Evolutionary conservation across 2,329 filamentous ascomycete genomes (phyloP).

Genomic region (Camillea tinctor): DNA sequence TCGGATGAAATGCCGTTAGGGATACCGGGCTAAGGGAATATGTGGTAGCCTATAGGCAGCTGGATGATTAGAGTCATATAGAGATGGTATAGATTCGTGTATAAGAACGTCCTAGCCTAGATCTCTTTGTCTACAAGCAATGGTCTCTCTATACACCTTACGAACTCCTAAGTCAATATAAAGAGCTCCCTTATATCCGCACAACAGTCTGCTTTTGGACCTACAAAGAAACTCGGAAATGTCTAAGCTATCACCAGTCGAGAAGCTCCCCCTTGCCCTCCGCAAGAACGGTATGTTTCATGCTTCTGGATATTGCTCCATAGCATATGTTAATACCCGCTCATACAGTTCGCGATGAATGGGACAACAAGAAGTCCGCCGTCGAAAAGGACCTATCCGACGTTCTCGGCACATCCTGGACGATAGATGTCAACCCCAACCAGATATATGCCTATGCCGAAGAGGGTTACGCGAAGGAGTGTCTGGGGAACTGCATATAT

Average conservation of each 20-base stretch:
- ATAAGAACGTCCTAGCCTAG: too few relatives aligned
- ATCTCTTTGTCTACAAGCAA: too few relatives aligned
- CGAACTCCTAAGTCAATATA: too few relatives aligned
- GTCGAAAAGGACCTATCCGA: conserved; percentile 44
- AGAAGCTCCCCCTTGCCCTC: conserved; percentile 49
- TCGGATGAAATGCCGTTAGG: too few relatives aligned
- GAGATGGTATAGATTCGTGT: too few relatives aligned
- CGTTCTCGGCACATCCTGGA: conserved; percentile 48
- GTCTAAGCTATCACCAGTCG: conserved; percentile 43
- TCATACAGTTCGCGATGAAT: conserved; percentile 49
- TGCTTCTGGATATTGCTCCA: too few relatives aligned
- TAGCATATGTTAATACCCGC: conserved; percentile 9
- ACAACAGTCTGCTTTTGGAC: too few relatives aligned
- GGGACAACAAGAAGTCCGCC: conserved; percentile 46
- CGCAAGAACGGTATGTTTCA: conserved; percentile 47
- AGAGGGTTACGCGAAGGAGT: conserved; percentile 27
- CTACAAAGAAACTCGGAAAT: conserved; percentile 22
- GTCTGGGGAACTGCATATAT: conserved; percentile 44
- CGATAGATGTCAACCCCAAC: conserved; percentile 46
- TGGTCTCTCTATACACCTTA: too few relatives aligned
- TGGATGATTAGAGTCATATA: too few relatives aligned
- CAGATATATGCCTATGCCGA: conserved; percentile 48
- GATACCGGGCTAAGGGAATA: not conserved
- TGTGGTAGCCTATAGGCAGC: not conserved
- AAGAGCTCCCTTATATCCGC: too few relatives aligned